Percentiles rank a stretch among this genome's conserved stretches.
Conservation (phyloP, 2,329 filamentous ascomycete genomes). For the Chaetomium strumarium region DNA sequence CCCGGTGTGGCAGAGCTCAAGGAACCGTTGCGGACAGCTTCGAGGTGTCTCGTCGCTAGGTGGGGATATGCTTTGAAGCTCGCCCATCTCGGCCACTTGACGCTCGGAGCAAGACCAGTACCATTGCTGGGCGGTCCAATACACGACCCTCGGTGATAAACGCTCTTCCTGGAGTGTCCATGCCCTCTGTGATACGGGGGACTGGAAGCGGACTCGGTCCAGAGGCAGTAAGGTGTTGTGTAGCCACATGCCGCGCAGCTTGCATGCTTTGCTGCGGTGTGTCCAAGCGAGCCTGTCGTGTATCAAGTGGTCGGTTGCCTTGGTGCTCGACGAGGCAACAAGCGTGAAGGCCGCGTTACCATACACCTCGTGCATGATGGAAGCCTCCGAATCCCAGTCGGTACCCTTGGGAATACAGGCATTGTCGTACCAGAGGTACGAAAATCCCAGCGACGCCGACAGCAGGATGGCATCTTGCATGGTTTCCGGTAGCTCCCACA, state of each 20-base stretch:
- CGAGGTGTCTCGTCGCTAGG: slow-evolving; percentile 1
- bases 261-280: slow-evolving; percentile 20
- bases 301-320: slow-evolving; percentile 23
- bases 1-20: slow-evolving; percentile 22
- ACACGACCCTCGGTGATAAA: slow-evolving; percentile 24
- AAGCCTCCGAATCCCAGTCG: slow-evolving; percentile 26
- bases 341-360: slow-evolving; percentile 26
- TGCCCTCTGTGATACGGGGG: slow-evolving; percentile 21
- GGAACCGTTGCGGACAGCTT: slow-evolving; percentile 22
- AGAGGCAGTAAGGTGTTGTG: slow-evolving; percentile 19
- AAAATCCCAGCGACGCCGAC: slow-evolving; percentile 17
- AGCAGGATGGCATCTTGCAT: slow-evolving; percentile 25
- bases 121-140: slow-evolving; percentile 25
- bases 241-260: slow-evolving; percentile 22
- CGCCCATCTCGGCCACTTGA: slow-evolving; percentile 19
- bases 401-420: slow-evolving; percentile 27
- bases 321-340: slow-evolving; percentile 22
- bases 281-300: slow-evolving; percentile 21
- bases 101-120: slow-evolving; percentile 25
- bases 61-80: slow-evolving; percentile 4
- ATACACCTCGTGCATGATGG: slow-evolving; percentile 26
- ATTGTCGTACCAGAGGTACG: slow-evolving; percentile 26
- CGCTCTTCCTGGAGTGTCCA: slow-evolving; percentile 28
- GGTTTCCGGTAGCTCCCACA: slow-evolving; percentile 20
- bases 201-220: slow-evolving; percentile 20